Percentiles rank a stretch among this genome's conserved stretches.
These are phyloP conservation scores for Silene noctiflora DNA, from an alignment of 179 eudicot genomes.

Conservation along the genomic window DNA sequence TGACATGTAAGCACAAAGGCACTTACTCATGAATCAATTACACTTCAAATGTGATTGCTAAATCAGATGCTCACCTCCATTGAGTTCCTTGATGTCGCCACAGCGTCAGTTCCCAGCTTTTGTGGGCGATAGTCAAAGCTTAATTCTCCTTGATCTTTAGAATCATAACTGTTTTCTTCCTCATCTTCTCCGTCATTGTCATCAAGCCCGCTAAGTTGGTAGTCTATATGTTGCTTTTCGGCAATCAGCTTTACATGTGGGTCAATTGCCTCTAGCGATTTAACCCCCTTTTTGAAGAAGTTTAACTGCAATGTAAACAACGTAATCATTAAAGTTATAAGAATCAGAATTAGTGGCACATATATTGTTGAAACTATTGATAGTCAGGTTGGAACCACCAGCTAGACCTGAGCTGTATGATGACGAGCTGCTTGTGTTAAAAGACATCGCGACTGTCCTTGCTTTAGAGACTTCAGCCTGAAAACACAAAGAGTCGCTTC, in stretches of 20 bases:
- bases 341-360: neutral
- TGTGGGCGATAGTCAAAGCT: constrained; percentile 66
- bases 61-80: constrained; percentile 67
- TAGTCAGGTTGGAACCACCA: constrained; percentile 8
- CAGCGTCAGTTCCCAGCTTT: constrained; percentile 56
- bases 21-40: neutral
- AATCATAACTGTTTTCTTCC: constrained; percentile 47
- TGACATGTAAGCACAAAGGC: neutral
- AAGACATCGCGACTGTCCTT: constrained; percentile 94
- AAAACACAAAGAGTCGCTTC: constrained; percentile 85
- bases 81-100: constrained; percentile 57
- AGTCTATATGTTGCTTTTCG: constrained; percentile 89
- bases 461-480: constrained; percentile 86
- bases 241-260: constrained; percentile 58
- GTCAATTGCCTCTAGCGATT: constrained; percentile 80
- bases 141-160: constrained; percentile 57
- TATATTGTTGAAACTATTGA: neutral
- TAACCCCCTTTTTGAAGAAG: constrained; percentile 86
- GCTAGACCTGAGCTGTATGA: constrained; percentile 85
- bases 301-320: constrained; percentile 54
- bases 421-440: constrained; percentile 98
- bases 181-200: constrained; percentile 59
- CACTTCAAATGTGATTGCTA: neutral
- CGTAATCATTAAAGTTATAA: neutral
- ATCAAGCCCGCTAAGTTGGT: constrained; percentile 64